Percentiles rank a stretch among this genome's conserved stretches.
Evolutionary conservation across 1,284 basidiomycete species (phyloP).

Genomic region (Heterobasidion annosum): DNA sequence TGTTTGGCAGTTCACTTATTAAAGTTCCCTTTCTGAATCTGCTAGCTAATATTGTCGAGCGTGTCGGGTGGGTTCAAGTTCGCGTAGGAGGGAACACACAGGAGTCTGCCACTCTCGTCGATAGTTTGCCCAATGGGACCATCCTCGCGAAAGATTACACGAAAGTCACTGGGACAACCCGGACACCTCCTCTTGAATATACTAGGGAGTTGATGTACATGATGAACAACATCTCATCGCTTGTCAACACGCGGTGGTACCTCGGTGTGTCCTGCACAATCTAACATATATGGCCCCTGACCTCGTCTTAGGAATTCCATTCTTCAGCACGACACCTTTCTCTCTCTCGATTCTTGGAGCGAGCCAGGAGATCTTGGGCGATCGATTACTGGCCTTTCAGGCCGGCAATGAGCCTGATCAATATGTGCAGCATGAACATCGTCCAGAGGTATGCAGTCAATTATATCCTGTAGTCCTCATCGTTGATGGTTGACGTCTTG

Average conservation of each 20-base stretch:
- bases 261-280: constrained; percentile 28
- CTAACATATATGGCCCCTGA: background rate
- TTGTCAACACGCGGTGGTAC: constrained; percentile 52
- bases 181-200: constrained; percentile 50
- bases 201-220: constrained; percentile 50
- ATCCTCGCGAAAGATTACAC: constrained; percentile 12
- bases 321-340: constrained; percentile 37
- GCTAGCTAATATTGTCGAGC: constrained; percentile 54
- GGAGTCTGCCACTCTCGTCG: constrained; percentile 37
- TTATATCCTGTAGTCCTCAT: constrained; percentile 12
- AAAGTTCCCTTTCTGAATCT: constrained; percentile 69
- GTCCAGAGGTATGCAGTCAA: constrained; percentile 1
- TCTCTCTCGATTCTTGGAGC: constrained; percentile 35
- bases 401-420: constrained; percentile 52
- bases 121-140: constrained; percentile 13
- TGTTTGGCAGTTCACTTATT: constrained; percentile 31
- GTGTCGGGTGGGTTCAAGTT: constrained; percentile 47
- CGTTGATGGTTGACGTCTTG: constrained; percentile 11
- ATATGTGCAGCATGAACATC: constrained; percentile 20
- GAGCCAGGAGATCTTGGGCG: constrained; percentile 33
- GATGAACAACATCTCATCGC: constrained; percentile 44
- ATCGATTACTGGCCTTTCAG: constrained; percentile 34
- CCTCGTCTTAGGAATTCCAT: constrained; percentile 17
- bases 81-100: constrained; percentile 77
- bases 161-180: constrained; percentile 23